These are phyloP conservation scores for Corniculantispora saksenae DNA, from an alignment of 2,329 filamentous ascomycete species.

Conservation along the genomic window DNA sequence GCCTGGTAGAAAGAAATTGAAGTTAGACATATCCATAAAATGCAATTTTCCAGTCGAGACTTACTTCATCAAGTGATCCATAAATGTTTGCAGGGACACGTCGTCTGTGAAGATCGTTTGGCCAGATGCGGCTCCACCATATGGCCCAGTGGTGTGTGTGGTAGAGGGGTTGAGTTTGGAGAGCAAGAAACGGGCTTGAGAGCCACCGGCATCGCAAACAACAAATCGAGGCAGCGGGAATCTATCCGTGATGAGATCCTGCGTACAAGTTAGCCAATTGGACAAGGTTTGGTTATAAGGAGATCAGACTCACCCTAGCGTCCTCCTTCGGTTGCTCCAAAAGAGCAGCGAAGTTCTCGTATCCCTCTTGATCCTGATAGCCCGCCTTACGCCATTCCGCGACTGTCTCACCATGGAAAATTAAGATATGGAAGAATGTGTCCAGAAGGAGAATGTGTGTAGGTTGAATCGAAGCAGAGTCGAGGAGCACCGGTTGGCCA, in stretches of 20 bases:
- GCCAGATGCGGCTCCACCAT: constrained; percentile 81
- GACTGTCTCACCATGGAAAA: constrained; percentile 97
- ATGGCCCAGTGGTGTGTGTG: constrained; percentile 90
- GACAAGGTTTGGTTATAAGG: not conserved
- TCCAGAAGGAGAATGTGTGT: constrained; percentile 92
- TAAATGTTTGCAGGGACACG: constrained; percentile 96
- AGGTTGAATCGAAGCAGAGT: constrained; percentile 94
- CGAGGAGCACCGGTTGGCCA: constrained; percentile 87
- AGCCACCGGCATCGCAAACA: constrained; percentile 96
- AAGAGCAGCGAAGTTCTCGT: constrained; percentile 89
- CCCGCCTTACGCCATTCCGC: constrained; percentile 98
- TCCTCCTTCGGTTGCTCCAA: constrained; percentile 96
- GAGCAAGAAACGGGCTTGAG: constrained; percentile 92
- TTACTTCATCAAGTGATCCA: constrained; percentile 99
- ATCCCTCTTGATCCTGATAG: constrained; percentile 96
- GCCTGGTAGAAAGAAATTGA: constrained; percentile 34
- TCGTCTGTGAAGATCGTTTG: constrained; percentile 99
- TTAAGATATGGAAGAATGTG: constrained; percentile 99
- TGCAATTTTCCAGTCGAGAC: constrained; percentile 33
- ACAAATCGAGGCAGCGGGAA: constrained; percentile 99
- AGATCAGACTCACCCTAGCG: constrained; percentile 68
- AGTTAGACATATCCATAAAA: constrained; percentile 16
- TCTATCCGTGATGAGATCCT: constrained; percentile 95
- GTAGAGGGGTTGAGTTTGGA: constrained; percentile 98
- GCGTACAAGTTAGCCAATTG: constrained; percentile 28